These are phyloP conservation scores for Pelargonium myrrhifolium DNA, from an alignment of 441 rosid genomes.

Conservation along the genomic window DNA sequence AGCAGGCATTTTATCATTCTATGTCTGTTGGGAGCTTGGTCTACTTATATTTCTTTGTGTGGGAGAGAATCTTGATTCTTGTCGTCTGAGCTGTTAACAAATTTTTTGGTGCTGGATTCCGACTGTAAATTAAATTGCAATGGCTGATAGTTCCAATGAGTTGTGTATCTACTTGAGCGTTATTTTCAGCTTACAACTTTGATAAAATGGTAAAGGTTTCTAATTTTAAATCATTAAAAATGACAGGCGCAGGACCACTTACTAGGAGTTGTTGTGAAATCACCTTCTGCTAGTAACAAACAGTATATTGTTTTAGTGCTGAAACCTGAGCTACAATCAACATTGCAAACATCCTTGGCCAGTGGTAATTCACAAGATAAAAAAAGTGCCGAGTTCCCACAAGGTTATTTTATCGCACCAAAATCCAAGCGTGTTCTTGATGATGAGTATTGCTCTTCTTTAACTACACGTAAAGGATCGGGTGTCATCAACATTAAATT, in stretches of 20 bases:
- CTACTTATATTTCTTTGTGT: neutral
- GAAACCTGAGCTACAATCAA: conserved; percentile 58
- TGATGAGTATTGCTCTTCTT: conserved; percentile 44
- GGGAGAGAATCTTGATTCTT: neutral
- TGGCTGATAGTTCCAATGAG: conserved; percentile 6
- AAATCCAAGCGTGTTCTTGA: conserved; percentile 64
- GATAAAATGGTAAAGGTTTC: conserved; percentile 6
- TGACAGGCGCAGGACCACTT: conserved; percentile 71
- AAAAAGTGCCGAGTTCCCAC: conserved; percentile 39
- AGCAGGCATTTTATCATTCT: neutral
- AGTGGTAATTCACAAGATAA: conserved; percentile 37
- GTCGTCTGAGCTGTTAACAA: neutral
- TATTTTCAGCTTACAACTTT: conserved; percentile 4
- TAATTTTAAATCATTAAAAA: conserved; percentile 21
- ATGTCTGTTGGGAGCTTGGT: neutral
- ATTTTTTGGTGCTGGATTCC: neutral
- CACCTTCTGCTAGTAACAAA: conserved; percentile 38
- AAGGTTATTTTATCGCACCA: conserved; percentile 61
- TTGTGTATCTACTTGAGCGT: neutral
- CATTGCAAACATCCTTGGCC: conserved; percentile 35
- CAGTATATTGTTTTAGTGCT: conserved; percentile 69
- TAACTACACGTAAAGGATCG: conserved; percentile 57
- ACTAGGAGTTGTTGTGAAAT: conserved; percentile 77
- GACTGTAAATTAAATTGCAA: neutral
- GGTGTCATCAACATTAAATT: conserved; percentile 54